Evolutionary conservation across 2,329 filamentous ascomycete genomes (phyloP).

Genomic region (Nemania sp.): DNA sequence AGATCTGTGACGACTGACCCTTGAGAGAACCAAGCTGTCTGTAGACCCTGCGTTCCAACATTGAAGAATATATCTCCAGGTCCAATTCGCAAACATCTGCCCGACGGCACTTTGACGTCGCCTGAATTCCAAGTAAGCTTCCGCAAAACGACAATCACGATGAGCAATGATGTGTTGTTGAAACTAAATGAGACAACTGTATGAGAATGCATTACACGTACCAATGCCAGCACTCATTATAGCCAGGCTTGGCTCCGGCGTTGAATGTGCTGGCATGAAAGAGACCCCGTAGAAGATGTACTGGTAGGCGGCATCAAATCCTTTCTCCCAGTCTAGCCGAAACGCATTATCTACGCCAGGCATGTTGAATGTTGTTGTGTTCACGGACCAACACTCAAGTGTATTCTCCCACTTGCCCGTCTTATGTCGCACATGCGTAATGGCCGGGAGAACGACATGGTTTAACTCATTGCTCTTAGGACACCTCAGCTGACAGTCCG

Average conservation of each 20-base stretch:
- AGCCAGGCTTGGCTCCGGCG: conserved; percentile 3
- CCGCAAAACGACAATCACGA: not conserved
- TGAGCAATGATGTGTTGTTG: not conserved
- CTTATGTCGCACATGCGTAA: conserved; percentile 1
- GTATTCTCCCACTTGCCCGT: conserved; percentile 15
- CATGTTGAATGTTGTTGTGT: conserved; percentile 9
- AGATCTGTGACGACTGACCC: conserved; percentile 8
- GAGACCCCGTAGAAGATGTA: conserved; percentile 9
- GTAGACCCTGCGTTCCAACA: conserved; percentile 7
- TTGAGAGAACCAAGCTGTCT: conserved; percentile 13
- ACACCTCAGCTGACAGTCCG: conserved; percentile 12
- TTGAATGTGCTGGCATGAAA: conserved; percentile 7
- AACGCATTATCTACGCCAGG: conserved; percentile 12
- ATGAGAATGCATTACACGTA: conserved; percentile 1
- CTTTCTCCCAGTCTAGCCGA: conserved; percentile 10
- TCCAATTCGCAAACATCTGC: conserved; percentile 9
- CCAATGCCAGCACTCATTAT: conserved; percentile 15
- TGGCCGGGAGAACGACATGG: conserved; percentile 8
- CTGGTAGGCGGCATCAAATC: conserved; percentile 11
- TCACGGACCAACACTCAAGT: conserved; percentile 14
- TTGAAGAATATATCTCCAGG: conserved; percentile 11
- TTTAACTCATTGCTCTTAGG: not conserved
- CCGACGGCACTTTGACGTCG: conserved; percentile 7
- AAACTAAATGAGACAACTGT: not conserved
- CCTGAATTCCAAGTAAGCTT: not conserved